These are phyloP conservation scores for Teratosphaeria epicoccoides DNA, from an alignment of 2,329 filamentous ascomycete species.

Conservation along the genomic window DNA sequence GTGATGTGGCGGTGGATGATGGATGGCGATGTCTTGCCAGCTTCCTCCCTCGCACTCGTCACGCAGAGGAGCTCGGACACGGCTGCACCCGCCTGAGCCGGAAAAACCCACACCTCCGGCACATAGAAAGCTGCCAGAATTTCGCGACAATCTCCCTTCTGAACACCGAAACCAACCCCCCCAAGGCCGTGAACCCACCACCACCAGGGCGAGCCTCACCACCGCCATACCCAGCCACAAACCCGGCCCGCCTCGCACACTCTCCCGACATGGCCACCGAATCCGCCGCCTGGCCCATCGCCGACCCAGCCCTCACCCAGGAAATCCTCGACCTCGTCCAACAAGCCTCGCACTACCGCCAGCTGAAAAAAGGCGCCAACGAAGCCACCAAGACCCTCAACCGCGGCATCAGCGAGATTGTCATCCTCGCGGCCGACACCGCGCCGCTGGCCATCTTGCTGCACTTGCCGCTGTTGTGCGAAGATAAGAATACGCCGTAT, in stretches of 20 bases:
- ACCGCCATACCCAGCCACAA: constrained; percentile 3
- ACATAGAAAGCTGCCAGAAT: not conserved
- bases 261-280: constrained; percentile 39
- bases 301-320: constrained; percentile 39
- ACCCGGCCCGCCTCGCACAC: constrained; percentile 9
- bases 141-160: not conserved
- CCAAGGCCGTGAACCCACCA: constrained; percentile 27
- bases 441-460: constrained; percentile 77
- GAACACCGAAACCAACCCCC: constrained; percentile 4
- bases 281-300: constrained; percentile 28
- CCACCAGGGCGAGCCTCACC: constrained; percentile 20
- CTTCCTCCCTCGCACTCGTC: not conserved
- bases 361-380: constrained; percentile 85
- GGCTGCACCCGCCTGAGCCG: not conserved
- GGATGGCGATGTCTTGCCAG: not conserved
- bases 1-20: not conserved
- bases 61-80: not conserved
- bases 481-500: constrained; percentile 62
- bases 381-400: constrained; percentile 76
- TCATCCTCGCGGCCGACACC: constrained; percentile 83
- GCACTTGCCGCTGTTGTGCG: constrained; percentile 77
- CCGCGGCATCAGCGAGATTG: constrained; percentile 79
- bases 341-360: constrained; percentile 47
- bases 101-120: not conserved
- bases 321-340: constrained; percentile 49